Base-by-base conservation (phyloP, 1,284 basidiomycete genomes). In the Termitomyces sp. region DNA sequence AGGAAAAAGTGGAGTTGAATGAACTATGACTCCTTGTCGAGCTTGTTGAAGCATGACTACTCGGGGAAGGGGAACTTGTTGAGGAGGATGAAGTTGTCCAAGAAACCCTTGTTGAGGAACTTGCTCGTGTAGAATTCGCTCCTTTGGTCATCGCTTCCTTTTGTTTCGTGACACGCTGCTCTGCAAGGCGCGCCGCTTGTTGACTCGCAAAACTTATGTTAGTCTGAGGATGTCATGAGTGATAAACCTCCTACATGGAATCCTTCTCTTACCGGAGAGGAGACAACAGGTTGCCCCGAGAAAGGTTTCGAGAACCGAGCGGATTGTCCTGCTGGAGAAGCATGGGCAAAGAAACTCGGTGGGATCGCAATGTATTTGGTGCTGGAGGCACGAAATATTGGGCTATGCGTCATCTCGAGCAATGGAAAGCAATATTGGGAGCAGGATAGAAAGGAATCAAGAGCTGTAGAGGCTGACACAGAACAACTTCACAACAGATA, bases 161-260 rank as follows among this genome's bases (percentile, higher is more conserved):
- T 30, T 45, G 21, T 28, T 36, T 28, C 9, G 13, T 13, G 13
- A 30, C 24, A 21, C 43, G 41, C 8, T 21, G 33, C 26, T 45
- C 33, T 28, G 24, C 50, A 8, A 34, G 41, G 21, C 33, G 40
- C 24, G 40, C 40, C 1, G 51, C 43, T 52, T 52, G 51, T 39
- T 52, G 51, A 19, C 51, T 45, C 33, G 51, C 41, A 10, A 39
- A 39, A n/a, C 33, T 38, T 13, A 52, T 52, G 33, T 46, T 52
- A 12, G 19, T 28, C 50, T 52, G 17, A 15, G 8, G 3, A 26
- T 24, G 5, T 48, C 5, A 28, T 48, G n/a, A 48, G 34, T n/a
- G 17, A 9, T 26, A 10, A 5, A 44, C 10, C 6, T 3, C 26
- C 0, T 9, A 28, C 2, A 10, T 17, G 12, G 4, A 21, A 9